These are phyloP conservation scores for Aspergillus thermomutatus DNA, from an alignment of 2,329 filamentous ascomycete genomes.

Conservation along the genomic window DNA sequence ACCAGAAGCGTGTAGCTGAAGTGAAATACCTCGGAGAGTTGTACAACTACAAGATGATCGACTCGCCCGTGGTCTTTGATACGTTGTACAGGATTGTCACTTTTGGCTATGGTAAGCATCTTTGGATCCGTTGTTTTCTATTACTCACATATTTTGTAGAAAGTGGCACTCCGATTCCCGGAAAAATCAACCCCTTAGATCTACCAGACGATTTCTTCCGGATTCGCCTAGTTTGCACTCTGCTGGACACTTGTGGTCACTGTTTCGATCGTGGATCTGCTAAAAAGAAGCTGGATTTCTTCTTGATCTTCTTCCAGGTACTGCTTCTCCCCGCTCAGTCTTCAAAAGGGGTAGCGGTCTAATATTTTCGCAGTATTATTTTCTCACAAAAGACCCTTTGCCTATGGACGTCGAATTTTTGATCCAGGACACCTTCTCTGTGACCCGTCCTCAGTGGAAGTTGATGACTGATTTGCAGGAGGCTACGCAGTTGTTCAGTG, in stretches of 20 bases:
- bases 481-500: constrained; percentile 75
- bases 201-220: constrained; percentile 94
- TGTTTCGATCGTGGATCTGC: constrained; percentile 92
- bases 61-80: constrained; percentile 93
- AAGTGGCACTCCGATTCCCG: constrained; percentile 75
- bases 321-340: background rate
- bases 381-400: constrained; percentile 80
- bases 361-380: constrained; percentile 69
- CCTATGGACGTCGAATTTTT: constrained; percentile 98
- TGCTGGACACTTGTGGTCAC: constrained; percentile 92
- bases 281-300: constrained; percentile 97
- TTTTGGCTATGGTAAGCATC: constrained; percentile 70
- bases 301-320: constrained; percentile 89
- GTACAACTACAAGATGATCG: constrained; percentile 96
- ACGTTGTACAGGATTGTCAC: constrained; percentile 91
- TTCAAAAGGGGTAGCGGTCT: constrained; percentile 9
- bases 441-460: constrained; percentile 90
- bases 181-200: constrained; percentile 73
- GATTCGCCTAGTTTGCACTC: constrained; percentile 80
- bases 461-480: constrained; percentile 76
- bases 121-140: background rate
- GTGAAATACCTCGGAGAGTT: constrained; percentile 95
- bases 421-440: constrained; percentile 83
- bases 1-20: constrained; percentile 89
- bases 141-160: constrained; percentile 41